Percentiles rank a stretch among this genome's conserved stretches.
Conservation (phyloP, 106 monocot genomes). For the Allium fistulosum region DNA sequence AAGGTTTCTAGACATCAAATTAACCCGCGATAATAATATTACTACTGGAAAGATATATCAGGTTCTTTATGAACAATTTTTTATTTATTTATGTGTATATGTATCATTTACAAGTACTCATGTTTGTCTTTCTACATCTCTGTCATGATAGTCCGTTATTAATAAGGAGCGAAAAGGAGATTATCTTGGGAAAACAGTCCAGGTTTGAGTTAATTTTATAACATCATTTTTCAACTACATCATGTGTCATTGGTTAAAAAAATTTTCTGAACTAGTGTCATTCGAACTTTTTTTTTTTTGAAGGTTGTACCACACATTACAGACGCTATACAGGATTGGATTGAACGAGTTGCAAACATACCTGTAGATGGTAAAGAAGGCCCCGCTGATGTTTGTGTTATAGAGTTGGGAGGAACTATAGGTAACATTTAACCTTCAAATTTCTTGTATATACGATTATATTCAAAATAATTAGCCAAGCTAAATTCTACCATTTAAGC, state of each 20-base stretch:
- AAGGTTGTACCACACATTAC: conserved; percentile 85
- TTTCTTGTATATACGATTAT: neutral
- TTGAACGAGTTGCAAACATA: conserved; percentile 63
- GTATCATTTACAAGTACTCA: neutral
- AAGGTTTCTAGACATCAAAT: conserved; percentile 46
- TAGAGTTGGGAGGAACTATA: conserved; percentile 94
- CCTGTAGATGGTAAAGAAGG: conserved; percentile 87
- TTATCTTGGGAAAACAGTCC: conserved; percentile 69
- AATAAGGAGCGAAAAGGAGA: conserved; percentile 70
- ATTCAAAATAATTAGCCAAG: neutral
- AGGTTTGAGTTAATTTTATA: conserved; percentile 25
- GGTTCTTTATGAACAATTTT: conserved; percentile 17
- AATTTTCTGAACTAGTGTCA: neutral
- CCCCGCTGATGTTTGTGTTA: conserved; percentile 86
- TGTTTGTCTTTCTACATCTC: conserved; percentile 5
- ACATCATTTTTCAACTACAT: neutral
- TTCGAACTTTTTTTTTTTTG: conserved; percentile 1
- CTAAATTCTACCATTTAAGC: conserved; percentile 13
- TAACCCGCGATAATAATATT: conserved; percentile 65
- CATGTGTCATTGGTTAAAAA: neutral
- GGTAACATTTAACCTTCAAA: conserved; percentile 27
- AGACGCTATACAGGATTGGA: conserved; percentile 95
- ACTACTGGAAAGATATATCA: conserved; percentile 76
- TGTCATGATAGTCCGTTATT: conserved; percentile 43
- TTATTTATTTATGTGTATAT: neutral